Evolutionary conservation across 805 yeast genomes (phyloP).

Genomic region (Ascoidea tarda): DNA sequence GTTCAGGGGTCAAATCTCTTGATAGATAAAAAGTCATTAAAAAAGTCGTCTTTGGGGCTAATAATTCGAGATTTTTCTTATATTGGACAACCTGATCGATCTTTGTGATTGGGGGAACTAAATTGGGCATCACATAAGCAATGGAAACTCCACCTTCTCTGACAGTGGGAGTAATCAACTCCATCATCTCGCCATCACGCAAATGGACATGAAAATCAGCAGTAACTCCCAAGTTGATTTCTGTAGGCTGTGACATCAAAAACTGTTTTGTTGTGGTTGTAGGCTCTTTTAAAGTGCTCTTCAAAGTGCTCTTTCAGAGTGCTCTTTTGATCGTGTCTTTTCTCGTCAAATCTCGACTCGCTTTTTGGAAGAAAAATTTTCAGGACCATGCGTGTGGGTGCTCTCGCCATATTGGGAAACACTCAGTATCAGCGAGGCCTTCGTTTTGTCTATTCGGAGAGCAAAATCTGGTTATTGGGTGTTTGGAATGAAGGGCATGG

Average conservation of each 20-base stretch:
- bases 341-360: too few relatives aligned
- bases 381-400: too few relatives aligned
- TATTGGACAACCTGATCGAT: constrained; percentile 60
- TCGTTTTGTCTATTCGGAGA: too few relatives aligned
- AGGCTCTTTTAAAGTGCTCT: too few relatives aligned
- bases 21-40: constrained; percentile 83
- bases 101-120: constrained; percentile 83
- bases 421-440: too few relatives aligned
- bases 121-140: constrained; percentile 93
- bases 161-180: constrained; percentile 79
- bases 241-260: neutral
- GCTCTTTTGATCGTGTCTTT: too few relatives aligned
- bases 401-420: too few relatives aligned
- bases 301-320: too few relatives aligned
- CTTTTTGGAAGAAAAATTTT: too few relatives aligned
- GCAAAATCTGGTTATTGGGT: too few relatives aligned
- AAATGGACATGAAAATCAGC: constrained; percentile 96
- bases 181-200: constrained; percentile 90
- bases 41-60: constrained; percentile 76
- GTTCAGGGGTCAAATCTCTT: constrained; percentile 70
- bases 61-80: constrained; percentile 41
- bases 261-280: too few relatives aligned
- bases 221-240: constrained; percentile 48
- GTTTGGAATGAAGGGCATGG: too few relatives aligned
- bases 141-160: constrained; percentile 83